Evolutionary conservation across 352 stramenopile species (phyloP).

Genomic region (Globisporangium emineosum): DNA sequence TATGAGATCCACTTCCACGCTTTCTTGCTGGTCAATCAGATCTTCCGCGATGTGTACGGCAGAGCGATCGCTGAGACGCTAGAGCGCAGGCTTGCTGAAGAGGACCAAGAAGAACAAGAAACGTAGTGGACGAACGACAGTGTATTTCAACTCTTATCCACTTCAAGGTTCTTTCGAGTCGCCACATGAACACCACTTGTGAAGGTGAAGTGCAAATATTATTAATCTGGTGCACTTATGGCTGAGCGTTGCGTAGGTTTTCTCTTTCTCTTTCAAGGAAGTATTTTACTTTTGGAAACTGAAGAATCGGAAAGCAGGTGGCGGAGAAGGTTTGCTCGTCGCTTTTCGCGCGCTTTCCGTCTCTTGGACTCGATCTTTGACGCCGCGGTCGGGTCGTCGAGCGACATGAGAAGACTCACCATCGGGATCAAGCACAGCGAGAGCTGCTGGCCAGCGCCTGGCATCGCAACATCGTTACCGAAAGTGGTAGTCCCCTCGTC

Average conservation of each 20-base stretch:
- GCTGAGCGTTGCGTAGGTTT: background rate
- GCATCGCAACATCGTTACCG: background rate
- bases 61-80: background rate
- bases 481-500: background rate
- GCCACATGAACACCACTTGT: background rate
- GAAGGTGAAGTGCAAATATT: background rate
- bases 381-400: constrained; percentile 61
- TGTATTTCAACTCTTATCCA: background rate
- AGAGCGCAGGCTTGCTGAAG: background rate
- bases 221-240: background rate
- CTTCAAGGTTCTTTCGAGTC: background rate
- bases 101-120: constrained; percentile 1
- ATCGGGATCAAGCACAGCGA: constrained; percentile 68
- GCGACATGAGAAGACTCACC: constrained; percentile 55
- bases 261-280: background rate
- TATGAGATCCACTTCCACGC: background rate
- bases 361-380: constrained; percentile 45
- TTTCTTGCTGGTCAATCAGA: constrained; percentile 4
- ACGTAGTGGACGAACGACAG: background rate
- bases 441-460: constrained; percentile 29
- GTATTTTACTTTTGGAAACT: background rate
- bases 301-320: background rate
- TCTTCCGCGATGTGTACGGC: constrained; percentile 12
- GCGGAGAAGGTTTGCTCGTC: constrained; percentile 6
- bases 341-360: constrained; percentile 32